Evolutionary conservation across 441 rosid genomes (phyloP).

Genomic region (Populus hybrid): DNA sequence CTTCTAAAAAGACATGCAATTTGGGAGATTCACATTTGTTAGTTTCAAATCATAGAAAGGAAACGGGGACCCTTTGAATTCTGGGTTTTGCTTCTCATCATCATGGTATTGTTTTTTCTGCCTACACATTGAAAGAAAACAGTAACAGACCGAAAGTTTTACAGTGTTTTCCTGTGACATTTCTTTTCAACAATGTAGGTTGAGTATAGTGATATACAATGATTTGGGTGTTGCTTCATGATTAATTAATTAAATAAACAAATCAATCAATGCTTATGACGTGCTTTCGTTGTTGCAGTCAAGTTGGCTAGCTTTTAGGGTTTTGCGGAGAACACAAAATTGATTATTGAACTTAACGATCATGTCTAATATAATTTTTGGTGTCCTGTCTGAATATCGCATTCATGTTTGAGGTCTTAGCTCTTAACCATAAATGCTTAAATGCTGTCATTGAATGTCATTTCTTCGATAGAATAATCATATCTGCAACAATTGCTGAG

Average conservation of each 20-base stretch:
- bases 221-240: not conserved
- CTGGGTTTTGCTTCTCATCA: not conserved
- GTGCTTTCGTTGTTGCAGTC: constrained; percentile 15
- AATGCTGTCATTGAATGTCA: not conserved
- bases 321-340: constrained; percentile 21
- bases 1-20: constrained; percentile 11
- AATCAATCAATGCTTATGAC: not conserved
- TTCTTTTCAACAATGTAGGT: not conserved
- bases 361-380: not conserved
- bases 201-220: not conserved
- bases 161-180: not conserved
- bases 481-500: not conserved
- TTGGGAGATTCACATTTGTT: not conserved
- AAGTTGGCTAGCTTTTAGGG: constrained; percentile 29
- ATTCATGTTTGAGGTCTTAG: not conserved
- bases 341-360: not conserved
- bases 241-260: not conserved
- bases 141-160: not conserved
- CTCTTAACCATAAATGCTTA: not conserved
- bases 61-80: not conserved
- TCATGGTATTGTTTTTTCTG: constrained; percentile 3
- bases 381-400: too few relatives aligned
- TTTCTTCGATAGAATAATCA: not conserved
- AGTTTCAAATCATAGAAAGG: not conserved
- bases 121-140: not conserved